phyloP scores from a whole-genome alignment of 345 rosid genomes.

The Atalantia buxifolia region DNA sequence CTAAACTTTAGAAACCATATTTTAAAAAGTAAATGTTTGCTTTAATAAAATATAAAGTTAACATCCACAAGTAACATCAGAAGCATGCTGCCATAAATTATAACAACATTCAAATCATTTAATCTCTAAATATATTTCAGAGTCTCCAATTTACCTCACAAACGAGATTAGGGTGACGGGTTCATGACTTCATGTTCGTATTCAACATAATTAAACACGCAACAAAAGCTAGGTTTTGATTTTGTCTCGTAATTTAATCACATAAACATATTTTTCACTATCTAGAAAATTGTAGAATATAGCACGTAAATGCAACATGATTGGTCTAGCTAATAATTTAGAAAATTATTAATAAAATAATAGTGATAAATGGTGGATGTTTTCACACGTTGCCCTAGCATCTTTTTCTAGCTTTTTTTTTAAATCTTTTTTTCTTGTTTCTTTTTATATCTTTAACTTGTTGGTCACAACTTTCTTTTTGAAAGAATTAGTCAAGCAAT shows the following conservation, averaged over 20 bases:
- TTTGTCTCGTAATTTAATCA: not conserved
- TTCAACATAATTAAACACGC: not conserved
- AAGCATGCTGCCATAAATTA: not conserved
- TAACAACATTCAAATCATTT: not conserved
- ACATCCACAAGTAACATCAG: not conserved
- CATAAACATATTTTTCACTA: not conserved
- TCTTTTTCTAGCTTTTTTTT: not conserved
- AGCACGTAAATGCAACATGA: not conserved
- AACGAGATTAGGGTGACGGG: not conserved
- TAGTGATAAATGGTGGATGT: not conserved
- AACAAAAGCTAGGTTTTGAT: not conserved
- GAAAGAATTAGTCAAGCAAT: not conserved
- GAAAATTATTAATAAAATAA: not conserved
- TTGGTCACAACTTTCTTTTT: not conserved
- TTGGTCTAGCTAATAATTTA: not conserved
- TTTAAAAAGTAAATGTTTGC: no score
- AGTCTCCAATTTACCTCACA: not conserved
- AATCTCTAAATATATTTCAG: not conserved
- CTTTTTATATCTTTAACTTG: not conserved
- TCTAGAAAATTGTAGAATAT: not conserved
- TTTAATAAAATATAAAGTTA: no score
- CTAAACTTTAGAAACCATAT: not conserved
- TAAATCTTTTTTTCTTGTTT: not conserved
- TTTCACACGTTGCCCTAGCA: not conserved
- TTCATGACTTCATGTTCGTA: not conserved